phyloP scores from a whole-genome alignment of 495 filamentous ascomycete species.

The Aspergillus egyptiacus region DNA sequence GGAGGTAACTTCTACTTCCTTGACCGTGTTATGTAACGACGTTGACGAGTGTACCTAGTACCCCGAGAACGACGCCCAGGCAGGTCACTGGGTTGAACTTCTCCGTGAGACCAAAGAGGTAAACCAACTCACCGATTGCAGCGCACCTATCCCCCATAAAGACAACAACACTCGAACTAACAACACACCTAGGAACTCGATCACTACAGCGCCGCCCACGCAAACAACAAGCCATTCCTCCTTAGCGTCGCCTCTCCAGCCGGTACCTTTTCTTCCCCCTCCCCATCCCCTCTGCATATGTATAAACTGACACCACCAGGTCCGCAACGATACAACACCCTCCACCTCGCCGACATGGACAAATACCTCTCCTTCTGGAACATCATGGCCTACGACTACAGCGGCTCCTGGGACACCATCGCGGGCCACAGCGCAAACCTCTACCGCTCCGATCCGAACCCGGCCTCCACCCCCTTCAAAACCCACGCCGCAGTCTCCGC shows the following conservation, averaged over 20 bases:
- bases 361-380: constrained; percentile 68
- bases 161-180: neutral
- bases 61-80: constrained; percentile 42
- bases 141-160: neutral
- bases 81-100: constrained; percentile 58
- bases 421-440: constrained; percentile 80
- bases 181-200: constrained; percentile 48
- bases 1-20: constrained; percentile 36
- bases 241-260: constrained; percentile 64
- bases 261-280: constrained; percentile 16
- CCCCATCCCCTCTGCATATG: neutral
- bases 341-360: constrained; percentile 64
- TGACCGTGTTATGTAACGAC: neutral
- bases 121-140: too few species aligned
- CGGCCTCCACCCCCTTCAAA: constrained; percentile 51
- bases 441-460: constrained; percentile 47
- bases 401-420: constrained; percentile 63
- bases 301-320: constrained; percentile 12
- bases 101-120: constrained; percentile 49
- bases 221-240: constrained; percentile 51
- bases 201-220: constrained; percentile 47
- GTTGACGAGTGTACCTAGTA: constrained; percentile 18
- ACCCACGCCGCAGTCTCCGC: constrained; percentile 43
- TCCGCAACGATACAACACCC: constrained; percentile 56
- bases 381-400: constrained; percentile 76